Evolutionary conservation across 2,329 filamentous ascomycete species (phyloP), one percentile per base, ranked within the genome.

Genomic region (Ascochyta koolunga): DNA sequence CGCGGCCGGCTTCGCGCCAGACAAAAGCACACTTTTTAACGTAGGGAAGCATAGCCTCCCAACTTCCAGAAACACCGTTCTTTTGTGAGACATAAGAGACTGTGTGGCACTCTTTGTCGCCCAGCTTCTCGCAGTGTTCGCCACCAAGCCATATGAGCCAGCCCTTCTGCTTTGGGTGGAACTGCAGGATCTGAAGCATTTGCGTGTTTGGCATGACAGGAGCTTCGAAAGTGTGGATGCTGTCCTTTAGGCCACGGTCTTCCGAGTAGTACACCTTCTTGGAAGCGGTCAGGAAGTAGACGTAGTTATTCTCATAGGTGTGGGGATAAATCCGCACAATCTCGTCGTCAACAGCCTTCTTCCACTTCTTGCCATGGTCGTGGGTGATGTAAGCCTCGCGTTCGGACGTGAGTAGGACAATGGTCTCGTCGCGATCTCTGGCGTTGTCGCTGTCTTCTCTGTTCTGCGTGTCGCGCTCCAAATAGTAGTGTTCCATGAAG

Each of bases 61-160:
- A 99, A 44, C 67, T 71, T 16, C 58, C 60, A 4, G 84, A 82
- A 25, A 80, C 76, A 27, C 93, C 93, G 45, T 91, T 89, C 68
- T 96, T 91, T 27, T 80, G 87, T 31, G 90, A 91, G 52, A 91
- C 81, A 38, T 89, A 91, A 2, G 93, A 91, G 58, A 89, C 85
- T 1, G 81, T 81, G 65, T 90, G 88, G 72, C 93, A 97, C 29
- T 84, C 72, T 22, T 61, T 59, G 25, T 78, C 76, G 15, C 75
- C 77, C 6, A 74, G 72, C 10, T 79, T 80, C 37, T 86, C 83
- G 70, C 91, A 96, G 58, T 88, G 84, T 60, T 86, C 78, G 9
- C 78, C 78, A 33, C 93, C 93, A 42, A 89, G 86, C 92, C 93
- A 98, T 57, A 99, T 89, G 37, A 98, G 80, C 91, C 92, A 97